A percentile compares a stretch with the other conserved stretches of the same genome.
Conservation (phyloP, 2,329 filamentous ascomycete species). For the Grosmannia clavigera region DNA sequence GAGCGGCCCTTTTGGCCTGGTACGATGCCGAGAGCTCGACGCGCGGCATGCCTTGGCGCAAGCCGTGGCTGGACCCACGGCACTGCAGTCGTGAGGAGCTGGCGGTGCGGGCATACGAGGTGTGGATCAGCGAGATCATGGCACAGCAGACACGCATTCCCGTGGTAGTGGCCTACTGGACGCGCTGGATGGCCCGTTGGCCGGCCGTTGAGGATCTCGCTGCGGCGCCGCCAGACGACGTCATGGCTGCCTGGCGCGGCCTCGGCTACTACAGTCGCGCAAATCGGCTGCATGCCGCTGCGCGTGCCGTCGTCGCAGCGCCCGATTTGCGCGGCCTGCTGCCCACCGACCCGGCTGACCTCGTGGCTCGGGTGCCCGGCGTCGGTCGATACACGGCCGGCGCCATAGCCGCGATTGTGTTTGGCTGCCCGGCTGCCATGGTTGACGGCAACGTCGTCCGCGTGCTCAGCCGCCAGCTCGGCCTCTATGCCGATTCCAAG, state of each 20-base stretch:
- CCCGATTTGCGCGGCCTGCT: slow-evolving; percentile 31
- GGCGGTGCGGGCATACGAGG: slow-evolving; percentile 47
- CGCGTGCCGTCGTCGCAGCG: slow-evolving; percentile 35
- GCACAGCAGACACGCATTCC: slow-evolving; percentile 53
- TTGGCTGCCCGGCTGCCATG: slow-evolving; percentile 45
- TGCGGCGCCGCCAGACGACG: slow-evolving; percentile 38
- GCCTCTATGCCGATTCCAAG: slow-evolving; percentile 43
- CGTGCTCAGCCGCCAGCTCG: slow-evolving; percentile 48
- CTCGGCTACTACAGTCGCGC: slow-evolving; percentile 55
- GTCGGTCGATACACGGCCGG: slow-evolving; percentile 52
- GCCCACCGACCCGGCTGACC: slow-evolving; percentile 30
- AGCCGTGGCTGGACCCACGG: slow-evolving; percentile 38
- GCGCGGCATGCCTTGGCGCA: slow-evolving; percentile 48
- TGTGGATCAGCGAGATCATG: slow-evolving; percentile 58
- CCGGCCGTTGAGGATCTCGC: slow-evolving; percentile 46
- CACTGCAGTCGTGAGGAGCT: slow-evolving; percentile 18
- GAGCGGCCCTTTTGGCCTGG: slow-evolving; percentile 33
- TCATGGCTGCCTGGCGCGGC: slow-evolving; percentile 46
- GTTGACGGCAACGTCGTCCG: slow-evolving; percentile 52
- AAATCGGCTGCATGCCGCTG: slow-evolving; percentile 44
- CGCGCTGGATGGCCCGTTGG: slow-evolving; percentile 48
- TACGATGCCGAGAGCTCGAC: slow-evolving; percentile 33
- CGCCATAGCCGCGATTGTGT: slow-evolving; percentile 50
- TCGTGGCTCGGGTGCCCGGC: slow-evolving; percentile 41
- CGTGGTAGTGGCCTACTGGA: slow-evolving; percentile 51